phyloP scores from a whole-genome alignment of 1,284 basidiomycete genomes.

The Pholiota adiposa region DNA sequence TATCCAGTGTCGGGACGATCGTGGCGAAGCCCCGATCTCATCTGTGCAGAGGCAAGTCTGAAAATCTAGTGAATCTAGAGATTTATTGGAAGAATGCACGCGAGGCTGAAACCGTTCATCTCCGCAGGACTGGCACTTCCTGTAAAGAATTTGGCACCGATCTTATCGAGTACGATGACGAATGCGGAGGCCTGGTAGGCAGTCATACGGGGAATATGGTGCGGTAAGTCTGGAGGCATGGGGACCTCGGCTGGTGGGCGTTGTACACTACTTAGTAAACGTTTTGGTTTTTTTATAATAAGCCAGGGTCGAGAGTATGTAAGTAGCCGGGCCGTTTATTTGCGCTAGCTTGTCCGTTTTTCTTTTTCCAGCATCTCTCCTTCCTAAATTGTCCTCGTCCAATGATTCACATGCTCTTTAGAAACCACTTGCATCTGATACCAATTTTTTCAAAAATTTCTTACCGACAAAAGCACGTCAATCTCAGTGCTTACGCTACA shows the following conservation, averaged over 20 bases:
- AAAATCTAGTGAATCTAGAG: slow-evolving; percentile 31
- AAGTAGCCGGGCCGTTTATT: slow-evolving; percentile 8
- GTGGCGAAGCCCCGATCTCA: slow-evolving; percentile 31
- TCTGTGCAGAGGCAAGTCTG: slow-evolving; percentile 26
- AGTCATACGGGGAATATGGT: slow-evolving; percentile 20
- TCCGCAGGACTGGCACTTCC: slow-evolving; percentile 27
- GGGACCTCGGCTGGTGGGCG: not conserved
- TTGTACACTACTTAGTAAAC: not conserved
- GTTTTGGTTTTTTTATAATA: slow-evolving; percentile 7
- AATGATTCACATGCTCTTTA: not conserved
- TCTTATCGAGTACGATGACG: slow-evolving; percentile 22
- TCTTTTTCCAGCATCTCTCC: slow-evolving; percentile 27
- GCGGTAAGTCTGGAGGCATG: slow-evolving; percentile 1
- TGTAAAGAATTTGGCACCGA: slow-evolving; percentile 26
- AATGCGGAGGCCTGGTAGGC: slow-evolving; percentile 14
- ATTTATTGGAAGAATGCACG: slow-evolving; percentile 29
- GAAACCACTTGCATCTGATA: not conserved
- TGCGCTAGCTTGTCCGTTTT: slow-evolving; percentile 7
- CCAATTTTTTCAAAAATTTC: not conserved
- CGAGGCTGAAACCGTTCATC: slow-evolving; percentile 24
- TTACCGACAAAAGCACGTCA: not conserved
- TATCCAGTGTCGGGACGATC: slow-evolving; percentile 24
- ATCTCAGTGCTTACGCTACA: no score
- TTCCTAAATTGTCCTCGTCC: slow-evolving; percentile 22
- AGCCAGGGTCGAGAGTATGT: no score